These are phyloP conservation scores for Penicillium coprophilum DNA, from an alignment of 495 filamentous ascomycete species.

Conservation along the genomic window DNA sequence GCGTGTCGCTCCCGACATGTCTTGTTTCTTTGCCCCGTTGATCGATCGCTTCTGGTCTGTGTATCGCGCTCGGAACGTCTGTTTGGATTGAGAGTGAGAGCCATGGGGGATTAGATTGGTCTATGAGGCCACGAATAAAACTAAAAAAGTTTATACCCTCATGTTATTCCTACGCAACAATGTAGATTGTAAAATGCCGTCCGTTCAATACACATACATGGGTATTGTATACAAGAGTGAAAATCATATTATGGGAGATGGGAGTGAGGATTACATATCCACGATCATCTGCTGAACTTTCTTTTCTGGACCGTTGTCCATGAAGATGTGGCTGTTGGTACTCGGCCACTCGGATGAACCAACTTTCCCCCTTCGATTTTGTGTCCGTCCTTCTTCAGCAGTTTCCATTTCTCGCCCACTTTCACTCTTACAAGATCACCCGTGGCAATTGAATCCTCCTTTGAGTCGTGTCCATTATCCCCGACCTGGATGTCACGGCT, in stretches of 20 bases:
- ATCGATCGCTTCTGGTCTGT: conserved; percentile 21
- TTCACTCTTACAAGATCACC: conserved; percentile 77
- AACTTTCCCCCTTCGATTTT: conserved; percentile 51
- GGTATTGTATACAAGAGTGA: neutral
- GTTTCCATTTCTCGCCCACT: conserved; percentile 63
- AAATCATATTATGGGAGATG: neutral
- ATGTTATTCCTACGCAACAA: neutral
- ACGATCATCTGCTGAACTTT: neutral
- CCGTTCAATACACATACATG: neutral
- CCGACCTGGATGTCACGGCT: conserved; percentile 75
- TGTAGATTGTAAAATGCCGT: neutral
- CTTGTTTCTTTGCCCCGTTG: conserved; percentile 13
- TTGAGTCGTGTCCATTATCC: conserved; percentile 74
- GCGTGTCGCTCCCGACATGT: conserved; percentile 24
- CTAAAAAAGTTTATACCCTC: conserved; percentile 36
- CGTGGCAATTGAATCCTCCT: conserved; percentile 83
- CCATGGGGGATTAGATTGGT: conserved; percentile 29
- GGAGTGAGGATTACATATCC: neutral
- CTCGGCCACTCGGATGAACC: conserved; percentile 41
- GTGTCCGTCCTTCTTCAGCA: conserved; percentile 65
- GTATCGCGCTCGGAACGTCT: conserved; percentile 14
- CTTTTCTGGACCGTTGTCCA: neutral
- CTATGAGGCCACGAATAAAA: conserved; percentile 28
- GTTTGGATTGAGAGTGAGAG: conserved; percentile 16
- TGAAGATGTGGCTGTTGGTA: neutral